Conservation (phyloP, 1,139 yeast genomes). For the Diutina rugosa region DNA sequence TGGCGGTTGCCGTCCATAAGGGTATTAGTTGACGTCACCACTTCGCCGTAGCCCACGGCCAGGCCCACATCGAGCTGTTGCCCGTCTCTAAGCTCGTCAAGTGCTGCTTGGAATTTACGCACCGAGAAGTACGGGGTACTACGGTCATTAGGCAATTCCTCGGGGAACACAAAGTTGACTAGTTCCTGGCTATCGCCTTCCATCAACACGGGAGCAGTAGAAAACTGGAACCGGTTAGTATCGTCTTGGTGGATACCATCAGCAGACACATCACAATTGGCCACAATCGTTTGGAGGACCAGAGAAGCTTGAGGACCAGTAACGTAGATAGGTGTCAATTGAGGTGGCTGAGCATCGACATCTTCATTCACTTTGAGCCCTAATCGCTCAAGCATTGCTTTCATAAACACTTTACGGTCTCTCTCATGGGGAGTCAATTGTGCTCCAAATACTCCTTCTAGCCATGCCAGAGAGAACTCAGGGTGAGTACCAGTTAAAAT, state of each 20-base stretch:
- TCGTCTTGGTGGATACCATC: not conserved
- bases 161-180: not conserved
- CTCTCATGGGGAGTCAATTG: constrained; percentile 28
- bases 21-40: constrained; percentile 77
- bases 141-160: constrained; percentile 7
- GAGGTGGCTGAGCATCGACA: constrained; percentile 41
- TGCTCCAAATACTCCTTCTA: constrained; percentile 24
- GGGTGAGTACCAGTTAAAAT: constrained; percentile 85
- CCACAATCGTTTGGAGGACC: not conserved
- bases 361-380: constrained; percentile 56
- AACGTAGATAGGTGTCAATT: constrained; percentile 50
- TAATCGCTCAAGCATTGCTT: constrained; percentile 38
- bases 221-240: not conserved
- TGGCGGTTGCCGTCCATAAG: constrained; percentile 62
- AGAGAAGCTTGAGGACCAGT: not conserved
- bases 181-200: not conserved
- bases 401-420: constrained; percentile 41
- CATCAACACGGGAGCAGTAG: not conserved
- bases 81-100: constrained; percentile 21
- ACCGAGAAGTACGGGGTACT: constrained; percentile 67
- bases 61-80: constrained; percentile 35
- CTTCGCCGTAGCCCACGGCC: constrained; percentile 66
- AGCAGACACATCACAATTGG: not conserved
- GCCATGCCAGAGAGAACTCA: constrained; percentile 53
- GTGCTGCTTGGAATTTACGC: constrained; percentile 34